Evolutionary conservation across 2,329 filamentous ascomycete species (phyloP).

Genomic region (Fusarium tjaetaba): DNA sequence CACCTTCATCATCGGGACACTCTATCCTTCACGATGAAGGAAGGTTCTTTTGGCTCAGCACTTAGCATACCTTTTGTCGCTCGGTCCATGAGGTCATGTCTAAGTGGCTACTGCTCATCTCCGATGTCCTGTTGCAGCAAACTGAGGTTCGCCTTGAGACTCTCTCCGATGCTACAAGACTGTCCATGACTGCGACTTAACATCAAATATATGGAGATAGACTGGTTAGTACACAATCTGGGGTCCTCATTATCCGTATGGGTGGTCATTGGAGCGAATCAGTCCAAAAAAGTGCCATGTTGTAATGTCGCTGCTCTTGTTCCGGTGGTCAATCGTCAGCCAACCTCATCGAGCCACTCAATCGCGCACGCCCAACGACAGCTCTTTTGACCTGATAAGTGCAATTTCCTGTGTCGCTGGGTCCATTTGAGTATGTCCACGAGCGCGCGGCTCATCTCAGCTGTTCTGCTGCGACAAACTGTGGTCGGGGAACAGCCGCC

Average conservation of each 20-base stretch:
- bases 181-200: no score
- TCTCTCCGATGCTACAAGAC: accelerated
- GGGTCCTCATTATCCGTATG: accelerated
- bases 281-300: background rate
- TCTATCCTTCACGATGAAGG: background rate
- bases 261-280: accelerated
- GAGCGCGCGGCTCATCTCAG: accelerated
- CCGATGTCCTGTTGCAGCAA: background rate
- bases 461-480: accelerated
- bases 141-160: background rate
- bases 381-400: accelerated
- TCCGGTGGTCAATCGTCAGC: background rate
- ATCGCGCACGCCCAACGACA: background rate
- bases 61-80: accelerated
- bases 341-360: background rate
- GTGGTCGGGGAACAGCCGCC: background rate
- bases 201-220: accelerated
- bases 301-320: background rate
- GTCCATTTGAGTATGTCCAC: accelerated
- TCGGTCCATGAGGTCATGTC: background rate
- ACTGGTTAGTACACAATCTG: no score
- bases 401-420: accelerated
- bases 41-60: no score
- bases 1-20: background rate
- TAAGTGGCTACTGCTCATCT: background rate